Conservation (phyloP, 148 eudicot genomes). For the Rhododendron williamsianum region DNA sequence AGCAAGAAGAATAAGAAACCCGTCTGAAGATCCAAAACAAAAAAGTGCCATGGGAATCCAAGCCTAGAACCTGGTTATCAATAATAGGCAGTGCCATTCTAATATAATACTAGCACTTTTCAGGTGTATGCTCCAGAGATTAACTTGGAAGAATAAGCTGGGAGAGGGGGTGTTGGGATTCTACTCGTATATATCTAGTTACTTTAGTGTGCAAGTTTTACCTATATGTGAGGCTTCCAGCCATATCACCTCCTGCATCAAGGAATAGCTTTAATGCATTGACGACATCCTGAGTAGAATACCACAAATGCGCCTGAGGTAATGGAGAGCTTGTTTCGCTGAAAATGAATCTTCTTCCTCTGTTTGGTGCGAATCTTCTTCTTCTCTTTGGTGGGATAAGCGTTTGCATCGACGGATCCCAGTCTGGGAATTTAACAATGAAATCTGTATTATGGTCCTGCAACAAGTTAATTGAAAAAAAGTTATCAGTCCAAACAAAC, state of each 20-base stretch:
- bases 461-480: conserved; percentile 10
- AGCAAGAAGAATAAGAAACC: not conserved
- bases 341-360: conserved; percentile 44
- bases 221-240: conserved; percentile 83
- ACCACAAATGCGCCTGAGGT: conserved; percentile 87
- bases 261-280: conserved; percentile 72
- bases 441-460: conserved; percentile 94
- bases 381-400: conserved; percentile 21
- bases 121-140: not conserved
- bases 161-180: not conserved
- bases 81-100: not conserved
- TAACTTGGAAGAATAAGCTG: not conserved
- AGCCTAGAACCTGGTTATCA: not conserved
- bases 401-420: conserved; percentile 61
- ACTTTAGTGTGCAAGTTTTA: conserved; percentile 14
- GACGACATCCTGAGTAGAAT: conserved; percentile 57
- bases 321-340: conserved; percentile 42
- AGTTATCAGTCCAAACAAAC: not conserved
- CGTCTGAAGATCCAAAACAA: not conserved
- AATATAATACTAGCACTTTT: not conserved
- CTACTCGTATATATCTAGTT: not conserved
- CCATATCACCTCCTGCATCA: conserved; percentile 53
- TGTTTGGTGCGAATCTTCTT: conserved; percentile 27
- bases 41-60: not conserved
- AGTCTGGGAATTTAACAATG: conserved; percentile 89